Evolutionary conservation across 345 rosid species (phyloP).

Genomic region (Lagerstroemia speciosa): DNA sequence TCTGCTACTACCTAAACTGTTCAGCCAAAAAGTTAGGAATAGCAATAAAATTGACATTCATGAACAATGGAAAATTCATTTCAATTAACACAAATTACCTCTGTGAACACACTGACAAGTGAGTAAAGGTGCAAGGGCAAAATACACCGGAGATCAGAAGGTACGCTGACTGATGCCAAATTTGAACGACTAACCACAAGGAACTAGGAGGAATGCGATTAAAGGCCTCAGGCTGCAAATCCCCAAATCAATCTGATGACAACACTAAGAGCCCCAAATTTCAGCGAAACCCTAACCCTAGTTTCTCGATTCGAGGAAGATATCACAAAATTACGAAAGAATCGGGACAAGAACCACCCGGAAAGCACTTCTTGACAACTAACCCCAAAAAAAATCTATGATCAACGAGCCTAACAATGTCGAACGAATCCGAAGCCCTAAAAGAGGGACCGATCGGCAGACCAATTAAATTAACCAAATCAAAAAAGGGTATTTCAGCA

Average conservation of each 20-base stretch:
- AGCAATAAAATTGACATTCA: neutral
- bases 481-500: neutral
- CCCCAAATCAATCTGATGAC: slow-evolving; percentile 13
- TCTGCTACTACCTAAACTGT: neutral
- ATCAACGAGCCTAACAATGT: neutral
- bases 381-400: neutral
- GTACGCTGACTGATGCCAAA: neutral
- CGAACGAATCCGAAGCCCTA: neutral
- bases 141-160: neutral
- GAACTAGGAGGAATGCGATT: neutral
- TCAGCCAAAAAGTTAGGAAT: neutral
- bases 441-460: neutral
- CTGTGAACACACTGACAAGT: neutral
- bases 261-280: neutral
- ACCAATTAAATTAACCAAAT: neutral
- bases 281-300: slow-evolving; percentile 23
- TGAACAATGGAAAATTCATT: neutral
- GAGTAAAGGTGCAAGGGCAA: too few species aligned
- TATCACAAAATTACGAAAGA: slow-evolving; percentile 8
- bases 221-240: neutral
- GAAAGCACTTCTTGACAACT: neutral
- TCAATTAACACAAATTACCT: neutral
- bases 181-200: neutral
- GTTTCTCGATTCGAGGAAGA: slow-evolving; percentile 17
- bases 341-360: neutral